Conservation (phyloP, 2,329 filamentous ascomycete genomes). For the Cladosporium sp. region DNA sequence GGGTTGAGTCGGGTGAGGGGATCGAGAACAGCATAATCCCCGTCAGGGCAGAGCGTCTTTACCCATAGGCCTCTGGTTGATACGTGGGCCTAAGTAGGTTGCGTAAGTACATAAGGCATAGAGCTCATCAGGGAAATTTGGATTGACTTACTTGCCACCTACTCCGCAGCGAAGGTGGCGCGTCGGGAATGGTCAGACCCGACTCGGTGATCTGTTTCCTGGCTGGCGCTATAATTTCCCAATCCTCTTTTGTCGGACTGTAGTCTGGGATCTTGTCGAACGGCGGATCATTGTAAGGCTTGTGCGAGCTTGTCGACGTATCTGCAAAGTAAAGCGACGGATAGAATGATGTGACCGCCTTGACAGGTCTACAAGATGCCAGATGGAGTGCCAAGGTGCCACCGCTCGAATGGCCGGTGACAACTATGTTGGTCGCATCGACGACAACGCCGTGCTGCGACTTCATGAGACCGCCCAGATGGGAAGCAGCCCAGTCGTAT, state of each 20-base stretch:
- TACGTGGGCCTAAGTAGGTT: conserved; percentile 14
- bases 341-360: conserved; percentile 21
- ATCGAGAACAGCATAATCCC: conserved; percentile 17
- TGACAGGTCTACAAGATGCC: conserved; percentile 26
- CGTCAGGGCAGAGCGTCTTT: conserved; percentile 17
- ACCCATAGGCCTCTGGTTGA: conserved; percentile 19
- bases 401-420: conserved; percentile 36
- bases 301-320: conserved; percentile 9
- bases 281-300: conserved; percentile 16
- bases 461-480: conserved; percentile 20
- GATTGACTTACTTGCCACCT: conserved; percentile 13
- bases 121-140: too few species aligned
- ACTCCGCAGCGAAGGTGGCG: conserved; percentile 16
- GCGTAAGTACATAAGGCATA: too few species aligned
- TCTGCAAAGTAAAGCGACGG: conserved; percentile 18
- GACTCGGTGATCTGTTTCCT: conserved; percentile 16
- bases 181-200: conserved; percentile 12
- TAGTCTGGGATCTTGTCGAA: conserved; percentile 19
- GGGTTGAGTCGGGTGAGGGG: conserved; percentile 17
- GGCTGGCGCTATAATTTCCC: conserved; percentile 15
- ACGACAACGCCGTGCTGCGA: conserved; percentile 19
- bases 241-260: conserved; percentile 17
- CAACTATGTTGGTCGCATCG: conserved; percentile 31
- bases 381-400: conserved; percentile 42
- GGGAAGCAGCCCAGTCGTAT: conserved; percentile 34